Evolutionary conservation across 768 basidiomycete species (phyloP), one percentile per base, ranked within the genome.

Genomic region (Russula griseocarnosa): DNA sequence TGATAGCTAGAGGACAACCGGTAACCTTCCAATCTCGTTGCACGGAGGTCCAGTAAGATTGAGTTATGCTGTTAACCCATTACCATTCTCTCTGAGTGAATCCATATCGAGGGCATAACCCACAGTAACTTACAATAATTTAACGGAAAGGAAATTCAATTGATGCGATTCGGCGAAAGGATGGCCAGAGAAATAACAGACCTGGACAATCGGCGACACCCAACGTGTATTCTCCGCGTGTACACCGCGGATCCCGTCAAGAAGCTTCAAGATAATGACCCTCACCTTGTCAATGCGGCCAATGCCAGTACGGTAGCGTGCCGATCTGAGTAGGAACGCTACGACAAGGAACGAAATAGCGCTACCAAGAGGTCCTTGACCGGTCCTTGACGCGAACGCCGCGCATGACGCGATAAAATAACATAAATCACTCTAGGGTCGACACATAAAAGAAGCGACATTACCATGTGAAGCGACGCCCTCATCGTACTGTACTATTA

Each of bases 1-100:
- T 85, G 74, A 26, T 22, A 90, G 79, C 63, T 83, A 73, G 0
- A 72, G 52, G 38, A 88, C 74, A 67, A 89, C 87, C 1, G 42
- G 20, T 8, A 42, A 7, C 8, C 67, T 73, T 5, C 87, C 87
- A 68, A 87, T 89, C 3, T 82, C 83, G 66, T 88, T 78, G 70
- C 88, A 90, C 9, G 82, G 77, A 18, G 74, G 44, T 1, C 86
- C 86, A 1, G 81, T 79, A 9, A 90, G 76, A 40, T 71, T 73
- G 6, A 89, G 74, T 20, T 77, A 75, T 30, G 85, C 87, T 0
- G 76, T 80, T 28, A 90, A 74, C 26, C 86, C 86, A 16, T 70
- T 76, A 14, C 69, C 63, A 3, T 75, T 81, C 66, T 82, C 75
- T 9, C 71, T 60, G 22, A 89, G 66, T 1, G 75, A 74, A 16